Conservation (phyloP, 2,329 filamentous ascomycete species). For the Thermothelomyces thermophilus region DNA sequence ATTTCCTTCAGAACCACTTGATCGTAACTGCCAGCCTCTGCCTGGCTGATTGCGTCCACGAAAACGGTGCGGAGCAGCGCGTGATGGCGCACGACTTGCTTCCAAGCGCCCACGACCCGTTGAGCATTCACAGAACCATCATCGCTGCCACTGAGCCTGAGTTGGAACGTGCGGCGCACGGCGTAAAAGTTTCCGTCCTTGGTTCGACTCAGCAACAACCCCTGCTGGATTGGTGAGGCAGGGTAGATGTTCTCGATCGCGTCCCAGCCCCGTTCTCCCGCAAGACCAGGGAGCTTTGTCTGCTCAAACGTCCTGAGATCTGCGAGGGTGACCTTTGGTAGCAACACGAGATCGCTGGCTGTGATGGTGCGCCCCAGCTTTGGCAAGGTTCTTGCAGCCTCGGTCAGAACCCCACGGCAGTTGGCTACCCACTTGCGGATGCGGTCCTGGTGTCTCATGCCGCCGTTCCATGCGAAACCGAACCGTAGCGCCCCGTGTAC, state of each 20-base stretch:
- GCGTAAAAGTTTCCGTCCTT: slow-evolving; percentile 22
- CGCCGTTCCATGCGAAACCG: slow-evolving; percentile 43
- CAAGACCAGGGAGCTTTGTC: slow-evolving; percentile 36
- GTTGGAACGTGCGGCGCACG: slow-evolving; percentile 17
- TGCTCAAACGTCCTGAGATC: slow-evolving; percentile 39
- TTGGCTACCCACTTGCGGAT: slow-evolving; percentile 38
- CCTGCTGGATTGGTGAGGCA: slow-evolving; percentile 23
- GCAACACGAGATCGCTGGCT: slow-evolving; percentile 19
- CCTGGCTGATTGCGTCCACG: slow-evolving; percentile 21
- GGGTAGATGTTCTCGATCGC: slow-evolving; percentile 23
- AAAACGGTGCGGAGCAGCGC: slow-evolving; percentile 28
- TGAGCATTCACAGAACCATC: slow-evolving; percentile 8
- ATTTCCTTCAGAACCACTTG: slow-evolving; percentile 27
- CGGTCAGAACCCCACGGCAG: slow-evolving; percentile 22
- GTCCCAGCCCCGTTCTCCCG: slow-evolving; percentile 22
- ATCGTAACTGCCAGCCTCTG: slow-evolving; percentile 19
- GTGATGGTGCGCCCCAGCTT: slow-evolving; percentile 3
- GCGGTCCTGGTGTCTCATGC: slow-evolving; percentile 39
- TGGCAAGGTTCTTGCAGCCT: slow-evolving; percentile 16
- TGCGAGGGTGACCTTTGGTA: slow-evolving; percentile 33
- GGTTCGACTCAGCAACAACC: slow-evolving; percentile 20
- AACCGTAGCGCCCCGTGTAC: slow-evolving; percentile 40
- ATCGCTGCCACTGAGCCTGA: slow-evolving; percentile 4
- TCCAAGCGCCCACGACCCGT: slow-evolving; percentile 22
- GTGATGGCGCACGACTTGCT: slow-evolving; percentile 24